Percentiles rank a stretch among this genome's conserved stretches.
phyloP scores from a whole-genome alignment of 1,139 yeast species.

The Torulaspora pretoriensis region DNA sequence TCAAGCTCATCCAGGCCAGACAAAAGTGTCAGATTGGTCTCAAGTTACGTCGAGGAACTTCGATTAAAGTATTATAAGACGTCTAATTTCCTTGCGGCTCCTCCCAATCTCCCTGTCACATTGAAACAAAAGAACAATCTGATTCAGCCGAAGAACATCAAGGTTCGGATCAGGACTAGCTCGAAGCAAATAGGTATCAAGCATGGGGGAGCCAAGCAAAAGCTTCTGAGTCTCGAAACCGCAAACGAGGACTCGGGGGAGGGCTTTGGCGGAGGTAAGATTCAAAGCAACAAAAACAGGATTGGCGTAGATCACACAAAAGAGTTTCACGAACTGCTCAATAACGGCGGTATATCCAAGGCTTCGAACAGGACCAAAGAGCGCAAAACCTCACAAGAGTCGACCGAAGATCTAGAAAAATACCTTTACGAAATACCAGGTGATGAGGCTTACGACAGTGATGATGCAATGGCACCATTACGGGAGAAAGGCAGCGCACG shows the following conservation, averaged over 20 bases:
- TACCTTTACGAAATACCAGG: slow-evolving; percentile 36
- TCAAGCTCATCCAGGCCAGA: slow-evolving; percentile 21
- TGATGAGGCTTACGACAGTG: slow-evolving; percentile 37
- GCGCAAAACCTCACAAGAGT: slow-evolving; percentile 1
- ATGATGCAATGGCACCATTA: slow-evolving; percentile 36
- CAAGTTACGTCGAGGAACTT: slow-evolving; percentile 36
- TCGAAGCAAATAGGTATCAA: slow-evolving; percentile 37
- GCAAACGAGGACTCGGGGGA: slow-evolving; percentile 27
- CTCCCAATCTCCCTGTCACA: slow-evolving; percentile 35
- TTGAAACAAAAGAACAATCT: slow-evolving; percentile 34
- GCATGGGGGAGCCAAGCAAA: slow-evolving; percentile 37
- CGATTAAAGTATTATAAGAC: slow-evolving; percentile 33
- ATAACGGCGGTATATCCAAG: slow-evolving; percentile 18
- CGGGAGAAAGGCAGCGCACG: slow-evolving; percentile 21
- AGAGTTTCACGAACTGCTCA: slow-evolving; percentile 33
- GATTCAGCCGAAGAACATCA: slow-evolving; percentile 35
- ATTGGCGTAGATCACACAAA: slow-evolving; percentile 32
- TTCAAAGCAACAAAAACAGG: slow-evolving; percentile 11
- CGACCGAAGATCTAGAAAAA: slow-evolving; percentile 17
- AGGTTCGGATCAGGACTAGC: slow-evolving; percentile 36
- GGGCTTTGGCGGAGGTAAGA: slow-evolving; percentile 7
- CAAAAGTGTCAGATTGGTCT: slow-evolving; percentile 29
- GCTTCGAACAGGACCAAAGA: slow-evolving; percentile 6
- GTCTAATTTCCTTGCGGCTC: slow-evolving; percentile 35
- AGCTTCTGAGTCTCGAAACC: slow-evolving; percentile 34